phyloP scores from a whole-genome alignment of 2,329 filamentous ascomycete species.

The Trichoderma sp. region DNA sequence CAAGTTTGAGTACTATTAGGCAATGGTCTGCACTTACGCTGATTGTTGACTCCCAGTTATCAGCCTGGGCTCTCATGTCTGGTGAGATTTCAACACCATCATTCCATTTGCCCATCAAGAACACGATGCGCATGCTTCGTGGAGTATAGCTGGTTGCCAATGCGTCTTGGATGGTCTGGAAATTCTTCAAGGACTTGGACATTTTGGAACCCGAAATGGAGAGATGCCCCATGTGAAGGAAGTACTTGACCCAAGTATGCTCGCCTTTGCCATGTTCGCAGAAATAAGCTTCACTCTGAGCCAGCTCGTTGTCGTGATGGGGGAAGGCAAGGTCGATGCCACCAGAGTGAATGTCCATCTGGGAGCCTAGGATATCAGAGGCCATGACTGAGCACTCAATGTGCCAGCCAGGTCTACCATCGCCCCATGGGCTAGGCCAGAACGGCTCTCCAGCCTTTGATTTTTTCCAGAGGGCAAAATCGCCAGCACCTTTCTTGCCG shows the following conservation, averaged over 20 bases:
- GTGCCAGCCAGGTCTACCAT: slow-evolving; percentile 89
- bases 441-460: slow-evolving; percentile 88
- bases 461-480: slow-evolving; percentile 93
- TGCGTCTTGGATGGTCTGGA: slow-evolving; percentile 86
- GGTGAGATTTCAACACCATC: slow-evolving; percentile 88
- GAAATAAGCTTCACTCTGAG: slow-evolving; percentile 87
- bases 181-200: slow-evolving; percentile 95
- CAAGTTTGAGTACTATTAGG: no score
- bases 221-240: slow-evolving; percentile 91
- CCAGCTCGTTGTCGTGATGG: slow-evolving; percentile 89
- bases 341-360: slow-evolving; percentile 91
- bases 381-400: slow-evolving; percentile 98
- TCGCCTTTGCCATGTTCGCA: slow-evolving; percentile 48
- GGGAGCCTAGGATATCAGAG: slow-evolving; percentile 76
- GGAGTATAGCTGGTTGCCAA: slow-evolving; percentile 69
- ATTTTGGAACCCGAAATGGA: slow-evolving; percentile 86
- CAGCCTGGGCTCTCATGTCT: slow-evolving; percentile 71
- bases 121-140: slow-evolving; percentile 77
- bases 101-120: slow-evolving; percentile 84
- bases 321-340: slow-evolving; percentile 90
- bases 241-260: slow-evolving; percentile 90
- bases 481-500: slow-evolving; percentile 71
- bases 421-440: slow-evolving; percentile 86
- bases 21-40: slow-evolving; percentile 46
- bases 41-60: slow-evolving; percentile 76